Evolutionary conservation across 352 stramenopile species (phyloP), one percentile per base, ranked within the genome.

Genomic region (Phytophthora vignae): DNA sequence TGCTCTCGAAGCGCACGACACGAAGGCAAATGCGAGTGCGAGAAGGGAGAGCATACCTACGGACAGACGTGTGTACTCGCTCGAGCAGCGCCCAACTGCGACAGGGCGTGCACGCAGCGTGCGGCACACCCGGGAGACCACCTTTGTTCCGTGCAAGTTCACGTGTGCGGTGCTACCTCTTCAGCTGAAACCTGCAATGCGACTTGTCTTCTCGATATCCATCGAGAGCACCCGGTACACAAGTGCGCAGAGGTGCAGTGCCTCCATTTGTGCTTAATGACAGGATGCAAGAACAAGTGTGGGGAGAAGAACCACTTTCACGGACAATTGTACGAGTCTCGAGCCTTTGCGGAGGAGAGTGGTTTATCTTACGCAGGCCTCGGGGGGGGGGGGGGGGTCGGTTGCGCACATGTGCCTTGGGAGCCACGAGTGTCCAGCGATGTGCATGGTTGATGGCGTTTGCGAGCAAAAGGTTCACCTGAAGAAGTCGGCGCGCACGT

Each of bases 401-500:
- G 46, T 54, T 29, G 14, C 48, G 10, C 48, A 54, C 48, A 54
- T 54, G 48, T 54, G 48, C 6, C 10, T 29, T 6, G 48, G 8
- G 0, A 54, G 48, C 10, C 48, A 54, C n/a, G 21, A 6, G 4
- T 54, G 48, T 54, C 21, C 48, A 7, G 48, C 10, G 14, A 14
- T 54, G n/a, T 54, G 19, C 48, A 9, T 29, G 14, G 19, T 54
- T 7, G 19, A 84, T 19, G 86, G 84, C 3, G 84, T 92, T 42
- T 93, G 84, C 33, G 74, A 87, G 14, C 73, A 90, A 33, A 82
- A 92, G 9, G 79, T 92, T 64, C 71, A 85, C 21, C 48, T 90
- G 19, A 88, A 90, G 49, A 75, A 88, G 55, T 84, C 74, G 2
- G 57, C 78, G 15, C 82, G 82, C 42, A 90, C 66, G 27, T 92